Base-by-base conservation (phyloP, 331 rosid genomes). In the Erythrophleum ivorense region DNA sequence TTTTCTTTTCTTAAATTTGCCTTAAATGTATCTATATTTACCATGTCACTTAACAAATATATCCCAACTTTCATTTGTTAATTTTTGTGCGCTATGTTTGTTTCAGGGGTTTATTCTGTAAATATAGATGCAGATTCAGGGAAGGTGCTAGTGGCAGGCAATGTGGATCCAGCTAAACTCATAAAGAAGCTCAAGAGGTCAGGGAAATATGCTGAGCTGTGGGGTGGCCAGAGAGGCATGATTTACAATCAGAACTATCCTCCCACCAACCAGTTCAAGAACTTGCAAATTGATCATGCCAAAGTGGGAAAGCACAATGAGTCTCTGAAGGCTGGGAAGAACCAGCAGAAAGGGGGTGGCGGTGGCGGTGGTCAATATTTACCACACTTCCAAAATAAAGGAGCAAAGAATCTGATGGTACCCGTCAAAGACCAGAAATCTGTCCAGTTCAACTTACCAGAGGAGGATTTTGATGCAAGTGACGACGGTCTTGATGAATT, bases 181-280 rank as follows among this genome's bases (percentile, higher is more conserved):
- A 86, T 96, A 29, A 87, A 85, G 49, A 96, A 93, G 85, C 95
- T 96, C 45, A 92, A 87, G 60, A 82, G 91, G 16, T 83, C 91
- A 2, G 99, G 99, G 74, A 96, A 96, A 52, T 90, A 92, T 74
- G 98, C 98, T 3, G 97, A 92, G 85, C 50, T 96, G 14, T 90
- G 97, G 97, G 88, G 91, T 10, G 88, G 78, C 5, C 97, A 86
- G 60, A 88, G 82, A 77, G 87, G 90, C 63, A 77, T 86, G 80
- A 85, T 84, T 86, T 59, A 24, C 29, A 48, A 71, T 49, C 76
- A 71, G 31, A 71, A 71, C 60, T 14, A 53, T 12, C 84, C 86
- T 13, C 85, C 86, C 63, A 73, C 78, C 3, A 80, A 88, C 67
- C 97, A 89, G 88, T 86, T 94, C 87, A 91, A 86, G 83, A 92